Evolutionary conservation across 257 asterid species (phyloP), one percentile per base, ranked within the genome.

Genomic region (Cynanchum wilfordii): DNA sequence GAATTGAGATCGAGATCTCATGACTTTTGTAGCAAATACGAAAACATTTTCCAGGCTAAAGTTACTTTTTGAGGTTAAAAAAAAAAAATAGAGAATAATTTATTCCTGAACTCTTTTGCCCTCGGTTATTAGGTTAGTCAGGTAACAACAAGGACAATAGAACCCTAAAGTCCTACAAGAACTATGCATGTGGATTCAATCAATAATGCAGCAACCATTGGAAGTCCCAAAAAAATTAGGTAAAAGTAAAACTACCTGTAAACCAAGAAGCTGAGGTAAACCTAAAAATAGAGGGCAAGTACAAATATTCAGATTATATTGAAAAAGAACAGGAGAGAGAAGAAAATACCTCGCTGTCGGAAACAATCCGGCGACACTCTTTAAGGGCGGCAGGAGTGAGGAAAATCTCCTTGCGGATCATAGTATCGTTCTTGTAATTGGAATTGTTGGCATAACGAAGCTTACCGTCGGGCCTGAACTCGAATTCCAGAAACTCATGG

Each of bases 401-500:
- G 71, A 88, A 95, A 33, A 95, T 84, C 87, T 95, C 99, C 76
- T 95, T 95, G 75, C 97, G 99, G 70, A 95, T 92, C 99, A 94
- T 91, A 11, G 98, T 91, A 55, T 94, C 98, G 84, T 94, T 94
- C 87, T 94, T 94, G 89, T 94, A 94, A 85, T 93, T 93, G 47
- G 98, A 93, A 81, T 93, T 91, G 84, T 89, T 93, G 70, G 98
- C 98, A 65, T 93, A 93, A 0, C 98, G 90, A 72, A 93, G 97
- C 89, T 93, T 93, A 42, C 98, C 96, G 69, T 93, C 97, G 9
- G 97, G 97, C n/a, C 97, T 82, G 80, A 93, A 89, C 87, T 93
- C 97, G 80, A 93, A 93, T 73, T 93, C 97, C 73, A 91, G 51
- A 74, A 93, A 93, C 68, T 93, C 97, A 83, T 93, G 98, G 7